Evolutionary conservation across 768 basidiomycete genomes (phyloP).

Genomic region (Dioszegia aurantiaca): DNA sequence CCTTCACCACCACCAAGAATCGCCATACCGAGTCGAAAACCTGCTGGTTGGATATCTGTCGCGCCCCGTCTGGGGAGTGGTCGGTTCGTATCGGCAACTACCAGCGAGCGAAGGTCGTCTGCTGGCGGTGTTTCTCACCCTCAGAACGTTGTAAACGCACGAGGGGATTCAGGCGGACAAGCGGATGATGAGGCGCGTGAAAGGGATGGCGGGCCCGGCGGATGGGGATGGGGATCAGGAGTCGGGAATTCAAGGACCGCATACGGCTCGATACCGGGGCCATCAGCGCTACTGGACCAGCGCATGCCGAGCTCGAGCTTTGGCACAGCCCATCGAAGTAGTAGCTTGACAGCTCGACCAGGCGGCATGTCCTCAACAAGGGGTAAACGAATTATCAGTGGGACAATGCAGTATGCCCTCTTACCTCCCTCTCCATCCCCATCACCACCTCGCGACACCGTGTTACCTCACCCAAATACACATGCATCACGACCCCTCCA

Average conservation of each 20-base stretch:
- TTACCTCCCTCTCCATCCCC: slow-evolving; percentile 4
- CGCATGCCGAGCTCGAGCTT: too few species aligned
- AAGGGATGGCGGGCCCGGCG: too few species aligned
- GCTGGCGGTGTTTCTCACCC: neutral
- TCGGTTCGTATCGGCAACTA: too few species aligned
- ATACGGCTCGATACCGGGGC: too few species aligned
- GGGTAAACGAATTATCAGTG: neutral
- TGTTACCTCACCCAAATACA: too few species aligned
- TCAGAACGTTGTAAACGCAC: neutral
- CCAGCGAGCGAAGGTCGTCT: too few species aligned
- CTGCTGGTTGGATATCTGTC: slow-evolving; percentile 8
- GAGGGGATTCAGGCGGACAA: neutral
- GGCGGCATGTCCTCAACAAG: neutral
- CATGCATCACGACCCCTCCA: too few species aligned
- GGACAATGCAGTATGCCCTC: slow-evolving; percentile 13
- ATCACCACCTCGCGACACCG: neutral
- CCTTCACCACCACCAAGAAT: slow-evolving; percentile 7
- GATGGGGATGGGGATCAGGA: too few species aligned
- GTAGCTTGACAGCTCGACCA: too few species aligned
- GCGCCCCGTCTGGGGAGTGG: neutral
- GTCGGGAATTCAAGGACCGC: too few species aligned
- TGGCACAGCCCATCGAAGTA: neutral
- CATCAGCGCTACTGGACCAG: too few species aligned
- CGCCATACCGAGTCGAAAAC: slow-evolving; percentile 7
- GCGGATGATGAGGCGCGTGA: too few species aligned